A percentile compares a stretch with the other conserved stretches of the same genome.
These are phyloP conservation scores for Platanus orientalis DNA, from an alignment of 164 flowering plant genomes.

Conservation along the genomic window DNA sequence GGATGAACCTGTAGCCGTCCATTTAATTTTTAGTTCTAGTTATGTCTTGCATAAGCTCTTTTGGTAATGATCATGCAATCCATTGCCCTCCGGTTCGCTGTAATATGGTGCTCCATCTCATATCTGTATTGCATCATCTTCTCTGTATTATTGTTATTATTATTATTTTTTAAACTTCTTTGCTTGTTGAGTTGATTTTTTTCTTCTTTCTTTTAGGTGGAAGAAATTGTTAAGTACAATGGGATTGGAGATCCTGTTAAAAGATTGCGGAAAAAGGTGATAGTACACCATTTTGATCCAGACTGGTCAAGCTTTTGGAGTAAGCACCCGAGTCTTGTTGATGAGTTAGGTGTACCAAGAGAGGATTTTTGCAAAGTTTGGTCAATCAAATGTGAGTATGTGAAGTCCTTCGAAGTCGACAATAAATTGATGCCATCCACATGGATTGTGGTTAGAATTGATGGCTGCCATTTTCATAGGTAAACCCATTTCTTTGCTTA, in stretches of 20 bases:
- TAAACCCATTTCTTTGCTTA: slow-evolving; percentile 10
- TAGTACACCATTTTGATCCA: slow-evolving; percentile 36
- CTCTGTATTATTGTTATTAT: too few species aligned
- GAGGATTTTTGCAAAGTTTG: slow-evolving; percentile 32
- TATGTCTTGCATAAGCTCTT: too few species aligned
- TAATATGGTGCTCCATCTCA: neutral
- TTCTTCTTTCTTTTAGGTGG: slow-evolving; percentile 29
- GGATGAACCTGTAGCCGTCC: too few species aligned
- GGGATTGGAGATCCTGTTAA: slow-evolving; percentile 46
- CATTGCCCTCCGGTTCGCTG: neutral
- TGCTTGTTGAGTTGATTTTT: neutral
- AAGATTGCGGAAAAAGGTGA: slow-evolving; percentile 39
- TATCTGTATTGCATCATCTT: neutral
- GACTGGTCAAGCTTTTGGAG: slow-evolving; percentile 55
- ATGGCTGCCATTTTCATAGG: slow-evolving; percentile 89
- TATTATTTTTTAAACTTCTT: neutral
- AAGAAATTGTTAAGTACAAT: slow-evolving; percentile 45
- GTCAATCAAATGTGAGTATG: slow-evolving; percentile 32
- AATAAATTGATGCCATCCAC: slow-evolving; percentile 48
- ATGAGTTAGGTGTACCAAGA: slow-evolving; percentile 44
- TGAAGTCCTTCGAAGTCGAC: slow-evolving; percentile 34
- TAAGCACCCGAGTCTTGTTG: slow-evolving; percentile 31
- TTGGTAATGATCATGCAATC: too few species aligned
- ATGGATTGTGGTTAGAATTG: slow-evolving; percentile 81
- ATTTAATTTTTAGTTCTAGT: too few species aligned